Percentiles rank a stretch among this genome's conserved stretches.
phyloP scores from a whole-genome alignment of 305 asterid genomes.

The Fraxinus dipetala region DNA sequence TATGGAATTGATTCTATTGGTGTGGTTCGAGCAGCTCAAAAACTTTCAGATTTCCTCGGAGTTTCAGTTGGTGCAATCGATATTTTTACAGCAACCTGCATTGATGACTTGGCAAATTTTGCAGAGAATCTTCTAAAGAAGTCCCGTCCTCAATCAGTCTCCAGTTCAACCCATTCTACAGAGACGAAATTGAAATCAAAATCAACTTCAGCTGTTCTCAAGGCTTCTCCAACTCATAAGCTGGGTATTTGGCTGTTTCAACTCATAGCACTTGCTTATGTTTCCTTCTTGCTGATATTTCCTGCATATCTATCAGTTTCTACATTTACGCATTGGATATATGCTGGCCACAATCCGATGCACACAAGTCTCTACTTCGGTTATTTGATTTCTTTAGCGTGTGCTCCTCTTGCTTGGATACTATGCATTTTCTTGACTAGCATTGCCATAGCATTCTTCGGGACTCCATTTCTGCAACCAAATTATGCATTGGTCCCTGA shows the following conservation, averaged over 20 bases:
- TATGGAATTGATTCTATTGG: slow-evolving; percentile 59
- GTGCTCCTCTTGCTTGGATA: slow-evolving; percentile 59
- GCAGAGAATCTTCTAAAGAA: slow-evolving; percentile 40
- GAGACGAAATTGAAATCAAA: slow-evolving; percentile 16
- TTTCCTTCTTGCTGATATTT: slow-evolving; percentile 44
- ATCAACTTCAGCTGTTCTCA: slow-evolving; percentile 11
- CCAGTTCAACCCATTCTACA: slow-evolving; percentile 17
- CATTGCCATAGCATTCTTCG: slow-evolving; percentile 42
- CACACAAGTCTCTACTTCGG: slow-evolving; percentile 9
- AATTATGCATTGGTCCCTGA: slow-evolving; percentile 45
- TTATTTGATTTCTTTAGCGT: slow-evolving; percentile 30
- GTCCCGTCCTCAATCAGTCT: slow-evolving; percentile 27
- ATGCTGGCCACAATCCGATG: not conserved
- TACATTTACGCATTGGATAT: slow-evolving; percentile 25
- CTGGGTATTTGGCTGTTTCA: slow-evolving; percentile 43
- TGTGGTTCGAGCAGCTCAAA: slow-evolving; percentile 62
- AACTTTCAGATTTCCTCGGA: slow-evolving; percentile 50
- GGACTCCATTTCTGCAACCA: slow-evolving; percentile 52
- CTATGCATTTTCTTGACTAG: slow-evolving; percentile 46
- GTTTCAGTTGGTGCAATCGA: slow-evolving; percentile 58
- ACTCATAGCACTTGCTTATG: slow-evolving; percentile 43
- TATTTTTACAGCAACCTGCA: slow-evolving; percentile 60
- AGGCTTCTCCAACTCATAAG: slow-evolving; percentile 36
- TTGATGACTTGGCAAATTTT: slow-evolving; percentile 50
- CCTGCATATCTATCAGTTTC: slow-evolving; percentile 49